Evolutionary conservation across 495 filamentous ascomycete species (phyloP), one percentile per base, ranked within the genome.

Genomic region (Alectoria sarmentosa): DNA sequence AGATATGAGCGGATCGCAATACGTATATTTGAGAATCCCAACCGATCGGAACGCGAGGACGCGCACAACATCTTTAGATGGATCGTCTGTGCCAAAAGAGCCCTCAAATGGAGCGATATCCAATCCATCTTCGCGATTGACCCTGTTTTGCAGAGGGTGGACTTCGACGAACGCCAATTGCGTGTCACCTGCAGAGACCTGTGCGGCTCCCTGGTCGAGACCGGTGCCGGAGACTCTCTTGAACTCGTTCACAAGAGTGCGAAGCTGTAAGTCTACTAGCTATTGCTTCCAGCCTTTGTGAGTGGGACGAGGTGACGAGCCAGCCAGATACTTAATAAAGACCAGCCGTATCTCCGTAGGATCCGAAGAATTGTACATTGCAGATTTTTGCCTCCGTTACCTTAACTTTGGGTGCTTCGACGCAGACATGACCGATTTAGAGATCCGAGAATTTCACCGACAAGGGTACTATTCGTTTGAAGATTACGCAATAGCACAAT

Each of bases 401-500:
- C 46, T 49, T 23, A 49, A 49, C 23, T 49, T 49, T 15, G 14
- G 46, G n/a, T 49, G 46, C n/a, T 49, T 49, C 9, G 46, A 49
- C 23, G 46, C 46, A 26, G 9, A 28, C 10, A 8, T 49, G 23
- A 49, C 46, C 7, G 23, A 49, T 36, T 4, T 9, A 49, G 60
- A 49, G 8, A 38, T 62, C 2, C 26, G 15, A 21, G 14, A 52
- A 6, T 36, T 23, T 19, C n/a, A 36, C 13, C 26, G 17, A 34
- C 4, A 30, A 23, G 44, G 44, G 21, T 62, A 62, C 28, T 62
- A 62, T 55, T 17, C 41, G 6, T 49, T 62, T 6, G 42, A 49
- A 49, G 60, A 62, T 15, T 62, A 62, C 37, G 60, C 42, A n/a
- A 28, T 49, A n/a, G 36, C 26, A 34, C 42, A 62, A 30, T 62